phyloP scores from a whole-genome alignment of 306 rosid genomes.

The Mimosa bimucronata region DNA sequence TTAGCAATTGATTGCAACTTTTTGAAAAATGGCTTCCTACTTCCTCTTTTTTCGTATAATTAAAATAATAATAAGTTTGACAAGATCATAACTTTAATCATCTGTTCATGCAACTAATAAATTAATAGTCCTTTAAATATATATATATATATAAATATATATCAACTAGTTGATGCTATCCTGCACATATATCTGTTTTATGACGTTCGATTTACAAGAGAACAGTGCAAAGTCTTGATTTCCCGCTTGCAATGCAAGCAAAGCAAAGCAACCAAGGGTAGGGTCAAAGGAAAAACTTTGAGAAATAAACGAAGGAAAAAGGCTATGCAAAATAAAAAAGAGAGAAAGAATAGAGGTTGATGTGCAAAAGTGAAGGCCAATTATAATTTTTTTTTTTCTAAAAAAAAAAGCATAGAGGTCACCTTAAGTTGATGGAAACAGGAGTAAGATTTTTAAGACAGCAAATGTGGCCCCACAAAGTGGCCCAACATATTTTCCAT shows the following conservation, averaged over 20 bases:
- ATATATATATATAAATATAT: too few relatives aligned
- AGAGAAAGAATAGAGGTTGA: conserved; percentile 27
- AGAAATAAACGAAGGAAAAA: conserved; percentile 12
- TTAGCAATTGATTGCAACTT: conserved; percentile 15
- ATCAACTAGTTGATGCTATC: neutral
- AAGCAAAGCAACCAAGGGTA: conserved; percentile 10
- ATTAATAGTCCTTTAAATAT: conserved; percentile 15
- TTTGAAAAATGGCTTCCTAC: conserved; percentile 28
- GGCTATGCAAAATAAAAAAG: neutral
- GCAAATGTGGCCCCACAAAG: conserved; percentile 39
- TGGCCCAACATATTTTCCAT: conserved; percentile 32
- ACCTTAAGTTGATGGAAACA: conserved; percentile 44
- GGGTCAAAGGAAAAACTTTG: conserved; percentile 29
- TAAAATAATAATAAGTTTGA: conserved; percentile 30
- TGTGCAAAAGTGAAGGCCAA: conserved; percentile 26
- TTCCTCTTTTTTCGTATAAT: neutral
- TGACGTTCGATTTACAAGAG: conserved; percentile 29
- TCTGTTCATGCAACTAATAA: conserved; percentile 18
- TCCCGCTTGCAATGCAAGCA: neutral
- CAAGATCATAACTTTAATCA: conserved; percentile 20
- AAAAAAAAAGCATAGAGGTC: conserved; percentile 2
- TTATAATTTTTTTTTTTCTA: too few relatives aligned
- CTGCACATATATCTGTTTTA: neutral
- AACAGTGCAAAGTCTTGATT: conserved; percentile 37
- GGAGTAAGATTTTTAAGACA: conserved; percentile 52